Percentiles rank a stretch among this genome's conserved stretches.
These are phyloP conservation scores for Pythium pectinolyticum DNA, from an alignment of 352 stramenopile genomes.

Conservation along the genomic window DNA sequence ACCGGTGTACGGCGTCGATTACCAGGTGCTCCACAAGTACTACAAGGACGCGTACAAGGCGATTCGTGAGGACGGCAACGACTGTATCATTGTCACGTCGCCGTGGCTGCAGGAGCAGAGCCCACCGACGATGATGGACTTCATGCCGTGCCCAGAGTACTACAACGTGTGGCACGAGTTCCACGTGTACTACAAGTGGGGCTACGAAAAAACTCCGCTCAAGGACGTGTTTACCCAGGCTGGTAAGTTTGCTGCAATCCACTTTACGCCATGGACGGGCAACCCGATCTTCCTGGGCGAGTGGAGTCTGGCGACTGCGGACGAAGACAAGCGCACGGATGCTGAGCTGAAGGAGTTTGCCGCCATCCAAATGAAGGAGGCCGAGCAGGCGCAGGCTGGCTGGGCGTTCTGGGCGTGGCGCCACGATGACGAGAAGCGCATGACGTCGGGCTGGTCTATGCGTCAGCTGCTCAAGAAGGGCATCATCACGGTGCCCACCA, in stretches of 20 bases:
- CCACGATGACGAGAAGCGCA: conserved; percentile 22
- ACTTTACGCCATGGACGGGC: conserved; percentile 29
- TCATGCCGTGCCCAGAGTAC: conserved; percentile 36
- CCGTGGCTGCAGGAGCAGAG: conserved; percentile 50
- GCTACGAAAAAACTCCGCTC: conserved; percentile 26
- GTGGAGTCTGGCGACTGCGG: conserved; percentile 44
- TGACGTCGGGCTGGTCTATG: conserved; percentile 28
- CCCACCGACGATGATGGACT: conserved; percentile 31
- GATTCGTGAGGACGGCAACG: conserved; percentile 51
- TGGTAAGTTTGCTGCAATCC: conserved; percentile 8
- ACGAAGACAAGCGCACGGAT: conserved; percentile 34
- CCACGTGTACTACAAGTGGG: conserved; percentile 61
- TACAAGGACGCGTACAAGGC: conserved; percentile 51
- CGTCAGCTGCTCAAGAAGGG: conserved; percentile 25
- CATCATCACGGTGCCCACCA: conserved; percentile 15
- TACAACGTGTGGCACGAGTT: conserved; percentile 62
- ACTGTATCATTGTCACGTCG: conserved; percentile 56
- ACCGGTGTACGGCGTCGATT: no score
- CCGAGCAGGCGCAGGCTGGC: conserved; percentile 16
- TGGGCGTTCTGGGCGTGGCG: conserved; percentile 34
- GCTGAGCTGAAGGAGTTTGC: conserved; percentile 29
- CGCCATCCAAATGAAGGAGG: conserved; percentile 34
- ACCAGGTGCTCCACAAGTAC: conserved; percentile 45
- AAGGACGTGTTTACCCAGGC: conserved; percentile 28
- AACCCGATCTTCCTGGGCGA: conserved; percentile 58